Evolutionary conservation across 2,329 filamentous ascomycete genomes (phyloP), one percentile per base, ranked within the genome.

Genomic region (Colletotrichum sp.): DNA sequence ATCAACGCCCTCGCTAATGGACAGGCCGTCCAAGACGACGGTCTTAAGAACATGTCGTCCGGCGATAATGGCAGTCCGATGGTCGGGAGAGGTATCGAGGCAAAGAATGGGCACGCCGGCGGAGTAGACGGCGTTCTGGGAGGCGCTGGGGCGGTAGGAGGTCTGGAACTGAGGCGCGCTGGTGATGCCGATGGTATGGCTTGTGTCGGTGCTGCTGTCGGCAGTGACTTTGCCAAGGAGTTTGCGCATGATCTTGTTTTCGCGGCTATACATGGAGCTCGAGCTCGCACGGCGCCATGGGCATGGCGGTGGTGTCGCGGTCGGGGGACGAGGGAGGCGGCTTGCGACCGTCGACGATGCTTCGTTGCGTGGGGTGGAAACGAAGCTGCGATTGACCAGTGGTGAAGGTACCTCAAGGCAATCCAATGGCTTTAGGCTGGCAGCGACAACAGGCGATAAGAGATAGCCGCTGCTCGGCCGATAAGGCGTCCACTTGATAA

Each of bases 11-110:
- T 93, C 91, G 55, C 84, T 87, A 75, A 93, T 87, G 28, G 82
- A 84, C 36, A 88, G 84, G 6, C 89, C 89, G 73, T 93, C 90
- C 39, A 92, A 84, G 24, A 88, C 85, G 60, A 93, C 82, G 2
- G 90, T 92, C 84, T 92, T 92, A 75, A 93, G 89, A 28, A 93
- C 86, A 78, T 93, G 90, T 59, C 88, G 86, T 8, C 92, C 91
- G 9, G 88, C 92, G 57, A 93, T 84, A 4, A 93, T 88, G 39
- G 89, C 91, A 60, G 87, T 85, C 39, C 87, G 87, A 71, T 89
- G 88, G 80, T 93, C 90, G 71, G 89, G 86, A 2, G 91, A 91
- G 39, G 88, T 87, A 80, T 93, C 92, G 78, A 93, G 85, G 78
- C 89, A 90, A 52, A 88, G 82, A 36, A 93, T 89, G 7, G 92